Base-by-base conservation (phyloP, 2,329 filamentous ascomycete genomes). In the Apiospora rasikravindrae region DNA sequence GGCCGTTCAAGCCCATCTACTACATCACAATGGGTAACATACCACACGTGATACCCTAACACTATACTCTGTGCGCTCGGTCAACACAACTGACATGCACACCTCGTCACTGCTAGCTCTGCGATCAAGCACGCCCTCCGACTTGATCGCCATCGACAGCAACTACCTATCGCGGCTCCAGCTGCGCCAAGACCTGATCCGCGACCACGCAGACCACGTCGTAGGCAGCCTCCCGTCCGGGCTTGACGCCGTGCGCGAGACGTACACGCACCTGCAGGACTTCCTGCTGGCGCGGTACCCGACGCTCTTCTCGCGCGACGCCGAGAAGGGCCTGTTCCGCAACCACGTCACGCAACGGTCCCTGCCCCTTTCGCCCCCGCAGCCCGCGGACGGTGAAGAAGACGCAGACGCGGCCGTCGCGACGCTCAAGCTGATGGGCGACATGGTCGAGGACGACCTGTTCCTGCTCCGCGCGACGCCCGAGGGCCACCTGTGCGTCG, bases 361-460 rank as follows among this genome's bases (percentile, higher is more conserved):
- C 11, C 67, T 77, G 33, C 73, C 76, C 45, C 71, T 76, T n/a
- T n/a, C n/a, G n/a, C n/a, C n/a, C n/a, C n/a, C n/a, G n/a, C n/a
- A n/a, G 19, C 73, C 75, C 0, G 68, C 72, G 3, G 75, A 76
- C 66, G 45, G 19, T 4, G 45, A 19, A 14, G 53, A 3, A 3
- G 26, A 61, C 3, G n/a, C 13, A 8, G 42, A 29, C 66, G 72
- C 75, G 0, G 70, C 79, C 1, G 78, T 79, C 1, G 78, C 78
- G 0, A 82, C 83, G 5, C 80, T 88, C 22, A 77, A 81, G 22
- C 77, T 81, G 8, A 77, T 89, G 0, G 86, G 82, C n/a, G 83
- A 87, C 76, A 88, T 84, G 0, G 82, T 89, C 2, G 88, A 89
- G 72, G 88, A 89, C 70, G 88, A 90, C 74, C 74, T 90, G 26